Conservation (phyloP, 345 rosid species). For the Garcia nutans region DNA sequence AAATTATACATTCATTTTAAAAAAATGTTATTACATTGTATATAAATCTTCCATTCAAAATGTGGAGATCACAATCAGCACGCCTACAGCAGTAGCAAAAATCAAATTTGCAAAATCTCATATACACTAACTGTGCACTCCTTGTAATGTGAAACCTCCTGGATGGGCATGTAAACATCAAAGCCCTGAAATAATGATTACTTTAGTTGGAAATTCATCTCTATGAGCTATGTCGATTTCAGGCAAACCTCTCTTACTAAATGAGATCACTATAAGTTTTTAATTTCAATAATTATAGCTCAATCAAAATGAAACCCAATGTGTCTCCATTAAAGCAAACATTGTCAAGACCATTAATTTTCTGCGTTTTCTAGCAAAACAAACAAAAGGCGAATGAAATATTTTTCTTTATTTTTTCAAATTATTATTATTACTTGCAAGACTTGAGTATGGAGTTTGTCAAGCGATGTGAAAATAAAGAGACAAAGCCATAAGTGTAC, state of each 20-base stretch:
- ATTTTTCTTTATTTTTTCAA: too few relatives aligned
- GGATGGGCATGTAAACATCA: conserved; percentile 19
- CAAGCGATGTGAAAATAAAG: too few relatives aligned
- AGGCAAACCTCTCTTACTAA: conserved; percentile 70
- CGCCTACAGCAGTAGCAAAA: not conserved
- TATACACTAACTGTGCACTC: conserved; percentile 16
- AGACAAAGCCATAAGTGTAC: too few relatives aligned
- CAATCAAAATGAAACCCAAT: too few relatives aligned
- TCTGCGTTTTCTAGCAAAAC: too few relatives aligned
- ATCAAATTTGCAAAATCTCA: conserved; percentile 1
- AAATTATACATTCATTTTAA: conserved; percentile 22
- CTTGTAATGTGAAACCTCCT: conserved; percentile 7
- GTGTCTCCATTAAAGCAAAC: too few relatives aligned
- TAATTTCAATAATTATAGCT: too few relatives aligned
- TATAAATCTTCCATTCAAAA: conserved; percentile 1
- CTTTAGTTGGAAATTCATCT: conserved; percentile 89
- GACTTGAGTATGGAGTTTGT: too few relatives aligned
- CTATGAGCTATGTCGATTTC: conserved; percentile 65
- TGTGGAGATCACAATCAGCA: conserved; percentile 14
- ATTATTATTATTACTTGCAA: too few relatives aligned
- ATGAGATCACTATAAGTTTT: conserved; percentile 47
- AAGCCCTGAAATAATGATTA: conserved; percentile 42
- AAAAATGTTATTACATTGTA: not conserved
- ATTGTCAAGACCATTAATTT: too few relatives aligned
- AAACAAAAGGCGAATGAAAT: too few relatives aligned